Conservation (phyloP, 2,329 filamentous ascomycete species). For the Ceratocystis ficicola region DNA sequence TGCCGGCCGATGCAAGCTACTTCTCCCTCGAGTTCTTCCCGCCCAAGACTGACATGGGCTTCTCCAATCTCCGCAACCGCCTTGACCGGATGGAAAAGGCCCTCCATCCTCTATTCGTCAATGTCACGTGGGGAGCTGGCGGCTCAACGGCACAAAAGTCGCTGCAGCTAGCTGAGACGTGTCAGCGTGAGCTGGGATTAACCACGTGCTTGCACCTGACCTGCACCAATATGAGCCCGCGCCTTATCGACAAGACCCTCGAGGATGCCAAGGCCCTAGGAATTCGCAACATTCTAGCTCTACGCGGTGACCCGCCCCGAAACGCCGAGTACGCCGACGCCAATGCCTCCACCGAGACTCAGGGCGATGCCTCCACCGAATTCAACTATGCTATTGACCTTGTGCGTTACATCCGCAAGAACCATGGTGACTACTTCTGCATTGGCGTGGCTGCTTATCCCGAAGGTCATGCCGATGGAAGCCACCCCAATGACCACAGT, state of each 20-base stretch:
- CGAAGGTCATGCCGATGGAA: constrained; percentile 87
- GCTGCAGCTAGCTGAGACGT: constrained; percentile 86
- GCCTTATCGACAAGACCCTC: constrained; percentile 73
- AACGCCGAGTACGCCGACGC: constrained; percentile 73
- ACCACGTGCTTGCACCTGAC: constrained; percentile 94
- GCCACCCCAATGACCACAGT: constrained; percentile 58
- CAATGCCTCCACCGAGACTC: constrained; percentile 46
- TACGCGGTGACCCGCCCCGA: constrained; percentile 82
- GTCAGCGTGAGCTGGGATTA: constrained; percentile 78
- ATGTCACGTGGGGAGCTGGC: constrained; percentile 94
- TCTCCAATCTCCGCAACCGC: constrained; percentile 82
- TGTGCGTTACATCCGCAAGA: constrained; percentile 74
- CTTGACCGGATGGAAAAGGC: constrained; percentile 91
- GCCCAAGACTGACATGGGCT: constrained; percentile 92
- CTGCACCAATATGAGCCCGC: constrained; percentile 92
- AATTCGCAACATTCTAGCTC: constrained; percentile 83
- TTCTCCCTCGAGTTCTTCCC: constrained; percentile 99
- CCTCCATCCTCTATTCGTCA: constrained; percentile 84
- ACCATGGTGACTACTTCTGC: constrained; percentile 90
- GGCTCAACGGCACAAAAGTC: constrained; percentile 85
- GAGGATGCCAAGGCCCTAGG: constrained; percentile 84
- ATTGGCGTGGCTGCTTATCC: constrained; percentile 91
- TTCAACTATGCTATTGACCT: constrained; percentile 85
- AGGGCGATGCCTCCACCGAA: constrained; percentile 53
- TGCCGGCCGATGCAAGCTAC: constrained; percentile 70